Conservation (phyloP, 2,329 filamentous ascomycete genomes). For the Fusarium anthophilum region DNA sequence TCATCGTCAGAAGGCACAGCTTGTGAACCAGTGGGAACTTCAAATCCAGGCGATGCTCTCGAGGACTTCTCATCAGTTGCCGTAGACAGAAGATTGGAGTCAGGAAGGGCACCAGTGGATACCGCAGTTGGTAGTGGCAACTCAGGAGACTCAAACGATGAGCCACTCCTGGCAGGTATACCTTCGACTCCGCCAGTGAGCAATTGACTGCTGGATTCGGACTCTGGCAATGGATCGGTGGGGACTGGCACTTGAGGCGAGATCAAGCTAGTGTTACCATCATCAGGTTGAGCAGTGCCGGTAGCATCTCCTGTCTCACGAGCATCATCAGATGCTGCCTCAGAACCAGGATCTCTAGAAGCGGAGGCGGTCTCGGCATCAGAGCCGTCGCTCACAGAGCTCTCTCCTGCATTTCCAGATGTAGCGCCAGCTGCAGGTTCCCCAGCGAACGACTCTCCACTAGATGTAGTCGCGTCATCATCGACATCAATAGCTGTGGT, state of each 20-base stretch:
- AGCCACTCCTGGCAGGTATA: background rate
- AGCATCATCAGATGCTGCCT: background rate
- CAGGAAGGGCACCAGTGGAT: background rate
- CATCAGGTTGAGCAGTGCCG: background rate
- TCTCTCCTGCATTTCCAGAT: rapidly evolving
- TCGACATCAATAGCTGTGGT: rapidly evolving
- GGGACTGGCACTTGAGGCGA: background rate
- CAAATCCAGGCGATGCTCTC: background rate
- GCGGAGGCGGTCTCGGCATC: background rate
- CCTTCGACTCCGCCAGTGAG: background rate
- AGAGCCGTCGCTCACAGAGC: background rate
- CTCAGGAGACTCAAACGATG: background rate
- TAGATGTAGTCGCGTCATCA: background rate
- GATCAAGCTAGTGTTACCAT: background rate
- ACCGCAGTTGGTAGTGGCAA: background rate
- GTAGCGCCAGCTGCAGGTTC: background rate
- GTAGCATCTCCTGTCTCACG: background rate
- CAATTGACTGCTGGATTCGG: background rate
- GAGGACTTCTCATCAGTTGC: background rate
- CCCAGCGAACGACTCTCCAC: background rate
- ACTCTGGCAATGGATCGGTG: background rate
- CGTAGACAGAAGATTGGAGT: background rate
- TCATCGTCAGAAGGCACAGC: background rate
- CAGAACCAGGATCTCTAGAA: background rate
- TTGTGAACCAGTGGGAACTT: background rate